phyloP scores from a whole-genome alignment of 2,329 filamentous ascomycete species.

The Colletotrichum euphorbiae region DNA sequence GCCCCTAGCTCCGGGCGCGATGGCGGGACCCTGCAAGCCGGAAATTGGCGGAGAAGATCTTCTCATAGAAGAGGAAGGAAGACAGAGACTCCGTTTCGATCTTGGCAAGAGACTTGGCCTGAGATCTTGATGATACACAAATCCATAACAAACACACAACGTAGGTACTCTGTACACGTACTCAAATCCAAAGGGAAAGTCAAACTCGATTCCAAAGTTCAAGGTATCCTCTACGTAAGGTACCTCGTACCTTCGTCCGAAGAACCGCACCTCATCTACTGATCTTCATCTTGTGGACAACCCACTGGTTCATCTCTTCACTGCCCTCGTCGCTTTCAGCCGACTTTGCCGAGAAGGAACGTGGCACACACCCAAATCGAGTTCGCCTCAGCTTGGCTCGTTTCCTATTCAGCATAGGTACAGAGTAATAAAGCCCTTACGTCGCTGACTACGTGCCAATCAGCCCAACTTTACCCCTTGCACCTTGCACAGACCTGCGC shows the following conservation, averaged over 20 bases:
- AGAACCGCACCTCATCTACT: no score
- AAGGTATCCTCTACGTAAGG: no score
- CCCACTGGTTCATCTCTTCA: no score
- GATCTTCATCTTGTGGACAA: no score
- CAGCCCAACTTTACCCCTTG: neutral
- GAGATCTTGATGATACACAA: neutral
- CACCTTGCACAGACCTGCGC: slow-evolving; percentile 4
- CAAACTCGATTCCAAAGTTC: no score
- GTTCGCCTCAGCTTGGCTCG: slow-evolving; percentile 1
- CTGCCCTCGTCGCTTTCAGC: no score
- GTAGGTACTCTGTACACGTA: no score
- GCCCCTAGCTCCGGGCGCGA: neutral
- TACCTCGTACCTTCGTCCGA: no score
- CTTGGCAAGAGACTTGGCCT: neutral
- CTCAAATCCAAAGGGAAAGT: no score
- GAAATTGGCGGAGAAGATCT: slow-evolving; percentile 8
- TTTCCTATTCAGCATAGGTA: neutral
- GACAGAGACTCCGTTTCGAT: neutral
- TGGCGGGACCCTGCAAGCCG: neutral
- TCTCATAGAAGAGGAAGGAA: neutral
- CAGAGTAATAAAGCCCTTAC: neutral
- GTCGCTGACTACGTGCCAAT: neutral
- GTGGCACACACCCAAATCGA: neutral
- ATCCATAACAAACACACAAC: no score
- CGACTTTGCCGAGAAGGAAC: neutral